Base-by-base conservation (phyloP, 2,329 filamentous ascomycete genomes). In the Verticillium isaacii region DNA sequence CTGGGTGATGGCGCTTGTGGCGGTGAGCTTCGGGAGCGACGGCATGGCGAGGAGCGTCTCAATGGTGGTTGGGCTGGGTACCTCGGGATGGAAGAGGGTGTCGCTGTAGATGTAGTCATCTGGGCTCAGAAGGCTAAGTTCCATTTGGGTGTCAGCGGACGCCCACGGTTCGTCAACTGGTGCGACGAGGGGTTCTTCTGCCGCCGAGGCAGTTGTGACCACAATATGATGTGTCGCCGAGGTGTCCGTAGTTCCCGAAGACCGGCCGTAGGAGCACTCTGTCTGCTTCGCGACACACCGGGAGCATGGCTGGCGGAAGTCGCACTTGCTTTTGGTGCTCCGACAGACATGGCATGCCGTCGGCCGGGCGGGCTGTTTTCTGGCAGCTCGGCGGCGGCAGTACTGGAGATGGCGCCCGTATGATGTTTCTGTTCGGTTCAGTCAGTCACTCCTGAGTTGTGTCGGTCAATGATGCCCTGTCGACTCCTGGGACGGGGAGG, bases 361-460 rank as follows among this genome's bases (percentile, higher is more conserved):
- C 12, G 59, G 59, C 17, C 59, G 45, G 7, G 29, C 59, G 3
- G 62, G 60, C 37, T 25, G 45, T 15, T 55, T 52, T 12, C 57
- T 12, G 12, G 56, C 57, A 9, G 54, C 29, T 61, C 60, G 60
- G 15, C 45, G 56, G 15, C 56, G 56, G 34, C 60, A 61, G 34
- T 61, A 61, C 36, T 61, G 60, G 5, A 58, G 17, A 41, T 61
- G 60, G 19, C 60, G 60, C 5, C 17, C 56, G 15, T 55, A 19
- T 4, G 41, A 58, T 54, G 45, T 61, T n/a, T 61, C 60, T 58
- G 32, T n/a, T 57, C 15, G 17, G 72, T 15, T 32, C 25, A 17
- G 17, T 58, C 45, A 52, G 45, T 11, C 19, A 36, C 5, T 14
- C 14, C 34, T 3, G 11, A 14, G 14, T 11, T 3, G 34, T 36